Percentiles rank a stretch among this genome's conserved stretches.
phyloP scores from a whole-genome alignment of 441 rosid genomes.

The Syzygium syzygioides region DNA sequence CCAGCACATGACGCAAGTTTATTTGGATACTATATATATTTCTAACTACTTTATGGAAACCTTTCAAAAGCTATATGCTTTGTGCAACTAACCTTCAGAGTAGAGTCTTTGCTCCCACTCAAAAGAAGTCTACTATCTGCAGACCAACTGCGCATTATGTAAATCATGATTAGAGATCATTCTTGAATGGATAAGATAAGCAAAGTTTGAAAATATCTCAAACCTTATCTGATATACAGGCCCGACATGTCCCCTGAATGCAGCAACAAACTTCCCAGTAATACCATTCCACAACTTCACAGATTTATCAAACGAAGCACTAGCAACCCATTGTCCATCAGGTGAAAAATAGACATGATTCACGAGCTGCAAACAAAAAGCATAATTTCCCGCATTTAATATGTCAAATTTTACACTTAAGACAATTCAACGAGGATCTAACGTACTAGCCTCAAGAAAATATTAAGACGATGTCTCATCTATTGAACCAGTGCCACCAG shows the following conservation, averaged over 20 bases:
- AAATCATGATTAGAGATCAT: background rate
- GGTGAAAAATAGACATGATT: conserved; percentile 98
- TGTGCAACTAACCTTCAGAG: conserved; percentile 59
- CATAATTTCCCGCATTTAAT: background rate
- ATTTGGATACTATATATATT: background rate
- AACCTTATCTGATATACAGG: conserved; percentile 96
- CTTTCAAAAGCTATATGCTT: background rate
- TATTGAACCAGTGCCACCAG: background rate
- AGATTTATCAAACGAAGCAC: conserved; percentile 96
- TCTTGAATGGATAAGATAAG: background rate
- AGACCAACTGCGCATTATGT: conserved; percentile 67
- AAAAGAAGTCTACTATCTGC: conserved; percentile 96
- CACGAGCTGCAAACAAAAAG: conserved; percentile 63
- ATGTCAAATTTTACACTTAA: background rate
- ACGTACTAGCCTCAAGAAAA: background rate
- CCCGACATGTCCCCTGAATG: conserved; percentile 92
- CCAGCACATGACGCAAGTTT: background rate
- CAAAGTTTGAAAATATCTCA: conserved; percentile 4
- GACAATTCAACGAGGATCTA: background rate
- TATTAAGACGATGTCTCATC: background rate
- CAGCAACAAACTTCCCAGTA: conserved; percentile 84
- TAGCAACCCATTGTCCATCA: conserved; percentile 96
- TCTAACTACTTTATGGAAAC: background rate
- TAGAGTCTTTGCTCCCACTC: conserved; percentile 98
- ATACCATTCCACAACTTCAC: conserved; percentile 94